phyloP scores from a whole-genome alignment of 2,329 filamentous ascomycete species.

The Magnaporthiopsis incrustans region DNA sequence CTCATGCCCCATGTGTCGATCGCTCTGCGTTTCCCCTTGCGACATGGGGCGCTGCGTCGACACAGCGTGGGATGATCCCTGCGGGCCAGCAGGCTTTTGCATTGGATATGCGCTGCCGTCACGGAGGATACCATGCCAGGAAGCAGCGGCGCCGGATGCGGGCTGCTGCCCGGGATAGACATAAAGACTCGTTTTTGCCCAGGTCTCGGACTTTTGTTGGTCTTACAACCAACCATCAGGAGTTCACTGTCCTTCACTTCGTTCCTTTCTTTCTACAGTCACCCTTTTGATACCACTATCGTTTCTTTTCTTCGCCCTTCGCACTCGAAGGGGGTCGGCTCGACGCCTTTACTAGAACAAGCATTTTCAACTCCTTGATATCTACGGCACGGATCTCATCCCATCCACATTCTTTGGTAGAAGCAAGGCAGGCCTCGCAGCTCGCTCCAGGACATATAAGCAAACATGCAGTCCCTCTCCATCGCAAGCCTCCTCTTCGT shows the following conservation, averaged over 20 bases:
- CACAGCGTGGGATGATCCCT: neutral
- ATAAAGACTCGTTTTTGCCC: neutral
- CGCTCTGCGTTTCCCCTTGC: neutral
- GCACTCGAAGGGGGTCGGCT: neutral
- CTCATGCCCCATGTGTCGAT: neutral
- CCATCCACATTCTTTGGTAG: too few relatives aligned
- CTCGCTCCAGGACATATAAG: neutral
- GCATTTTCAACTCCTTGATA: neutral
- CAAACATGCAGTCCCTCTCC: constrained; percentile 14
- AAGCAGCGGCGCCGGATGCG: too few relatives aligned
- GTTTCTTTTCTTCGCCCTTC: neutral
- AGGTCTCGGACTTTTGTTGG: neutral
- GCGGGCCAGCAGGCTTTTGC: neutral
- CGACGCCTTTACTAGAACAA: neutral
- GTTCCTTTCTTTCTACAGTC: neutral
- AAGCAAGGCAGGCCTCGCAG: too few relatives aligned
- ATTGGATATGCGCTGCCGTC: neutral
- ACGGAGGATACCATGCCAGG: neutral
- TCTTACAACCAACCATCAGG: neutral
- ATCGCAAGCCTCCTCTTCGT: constrained; percentile 18
- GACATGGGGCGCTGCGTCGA: neutral
- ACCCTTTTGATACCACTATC: neutral
- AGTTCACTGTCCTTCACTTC: neutral
- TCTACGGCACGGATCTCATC: neutral
- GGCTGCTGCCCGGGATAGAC: neutral